Evolutionary conservation across 2,329 filamentous ascomycete genomes (phyloP).

Genomic region (Aspergillus ruber): DNA sequence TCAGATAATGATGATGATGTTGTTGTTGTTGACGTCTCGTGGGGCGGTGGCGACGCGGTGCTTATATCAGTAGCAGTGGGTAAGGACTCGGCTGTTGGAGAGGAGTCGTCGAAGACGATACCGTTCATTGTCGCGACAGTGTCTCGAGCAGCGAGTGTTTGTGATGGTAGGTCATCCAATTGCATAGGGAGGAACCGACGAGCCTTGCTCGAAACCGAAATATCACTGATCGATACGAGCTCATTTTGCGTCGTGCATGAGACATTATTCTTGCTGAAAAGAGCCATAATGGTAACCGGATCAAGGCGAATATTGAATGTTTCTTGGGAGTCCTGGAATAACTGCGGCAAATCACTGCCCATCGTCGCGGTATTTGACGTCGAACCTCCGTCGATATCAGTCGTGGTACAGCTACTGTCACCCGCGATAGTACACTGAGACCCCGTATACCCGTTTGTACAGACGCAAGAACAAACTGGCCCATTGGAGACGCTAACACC

Average conservation of each 20-base stretch:
- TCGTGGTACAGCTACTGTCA: constrained; percentile 52
- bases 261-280: constrained; percentile 68
- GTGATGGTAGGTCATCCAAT: constrained; percentile 1
- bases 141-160: constrained; percentile 16
- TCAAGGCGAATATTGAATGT: constrained; percentile 75
- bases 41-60: not conserved
- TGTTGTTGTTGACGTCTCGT: not conserved
- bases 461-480: constrained; percentile 75
- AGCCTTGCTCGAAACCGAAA: constrained; percentile 19
- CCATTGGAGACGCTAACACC: constrained; percentile 66
- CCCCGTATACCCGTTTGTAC: constrained; percentile 78
- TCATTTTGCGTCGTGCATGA: constrained; percentile 83
- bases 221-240: constrained; percentile 73
- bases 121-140: constrained; percentile 29
- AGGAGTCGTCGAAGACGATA: constrained; percentile 28
- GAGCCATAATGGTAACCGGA: constrained; percentile 60
- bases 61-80: not conserved
- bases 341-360: constrained; percentile 68
- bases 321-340: constrained; percentile 58
- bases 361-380: constrained; percentile 63
- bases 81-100: not conserved
- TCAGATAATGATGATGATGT: not conserved
- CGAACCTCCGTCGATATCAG: constrained; percentile 34
- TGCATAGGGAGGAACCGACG: constrained; percentile 15
- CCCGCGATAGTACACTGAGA: constrained; percentile 47